Percentiles rank a stretch among this genome's conserved stretches.
Evolutionary conservation across 306 rosid genomes (phyloP).

Genomic region (Vigna trinervia): DNA sequence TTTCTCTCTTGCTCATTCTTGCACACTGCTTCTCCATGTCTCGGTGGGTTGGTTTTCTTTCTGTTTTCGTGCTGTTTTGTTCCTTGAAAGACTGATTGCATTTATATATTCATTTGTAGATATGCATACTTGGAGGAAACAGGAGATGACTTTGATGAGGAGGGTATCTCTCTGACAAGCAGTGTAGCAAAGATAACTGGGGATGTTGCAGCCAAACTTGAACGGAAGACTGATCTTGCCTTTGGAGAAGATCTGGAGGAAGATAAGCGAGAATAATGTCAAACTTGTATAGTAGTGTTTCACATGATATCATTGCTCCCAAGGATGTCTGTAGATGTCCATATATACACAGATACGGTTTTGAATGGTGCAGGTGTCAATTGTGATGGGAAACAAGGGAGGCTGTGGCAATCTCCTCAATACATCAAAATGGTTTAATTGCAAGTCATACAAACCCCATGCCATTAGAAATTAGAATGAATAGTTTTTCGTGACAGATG

Average conservation of each 20-base stretch:
- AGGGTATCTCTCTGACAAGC: constrained; percentile 82
- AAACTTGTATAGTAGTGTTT: constrained; percentile 40
- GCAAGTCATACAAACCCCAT: constrained; percentile 1
- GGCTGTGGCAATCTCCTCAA: constrained; percentile 35
- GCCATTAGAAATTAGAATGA: not conserved
- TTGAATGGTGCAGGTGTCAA: constrained; percentile 40
- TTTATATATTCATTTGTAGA: constrained; percentile 48
- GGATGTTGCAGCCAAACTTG: constrained; percentile 59
- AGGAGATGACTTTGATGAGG: constrained; percentile 87
- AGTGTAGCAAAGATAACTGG: constrained; percentile 56
- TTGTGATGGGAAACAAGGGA: constrained; percentile 35
- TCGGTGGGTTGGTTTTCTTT: not conserved
- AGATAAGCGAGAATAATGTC: constrained; percentile 80
- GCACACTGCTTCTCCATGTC: not conserved
- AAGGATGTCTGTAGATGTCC: constrained; percentile 47
- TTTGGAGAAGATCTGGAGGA: constrained; percentile 82
- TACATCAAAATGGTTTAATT: constrained; percentile 31
- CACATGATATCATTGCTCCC: constrained; percentile 37
- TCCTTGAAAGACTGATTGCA: constrained; percentile 11
- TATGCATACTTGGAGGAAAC: constrained; percentile 87
- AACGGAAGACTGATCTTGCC: constrained; percentile 56
- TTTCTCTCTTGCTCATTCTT: not conserved
- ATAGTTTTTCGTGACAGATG: constrained; percentile 7
- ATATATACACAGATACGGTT: constrained; percentile 38
- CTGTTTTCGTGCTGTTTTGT: not conserved